Evolutionary conservation across 352 stramenopile genomes (phyloP), one percentile per base, ranked within the genome.

Genomic region (Pythium oligandrum): DNA sequence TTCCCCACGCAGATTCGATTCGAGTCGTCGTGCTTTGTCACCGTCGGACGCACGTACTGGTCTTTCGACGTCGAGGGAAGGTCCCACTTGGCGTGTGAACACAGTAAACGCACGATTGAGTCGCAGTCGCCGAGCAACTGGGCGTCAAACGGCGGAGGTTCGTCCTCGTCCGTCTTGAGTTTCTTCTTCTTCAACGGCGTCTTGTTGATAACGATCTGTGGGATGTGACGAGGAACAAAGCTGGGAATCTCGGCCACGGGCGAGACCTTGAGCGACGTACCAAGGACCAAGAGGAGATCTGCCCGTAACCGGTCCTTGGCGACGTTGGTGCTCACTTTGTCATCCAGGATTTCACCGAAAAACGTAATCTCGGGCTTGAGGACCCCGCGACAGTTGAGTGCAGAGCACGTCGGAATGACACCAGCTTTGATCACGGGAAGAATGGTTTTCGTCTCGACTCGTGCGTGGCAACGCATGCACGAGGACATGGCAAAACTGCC

Each of bases 361-460:
- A 99, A 99, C 5, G 93, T 98, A 49, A 99, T 97, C 53, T 97
- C 88, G 0, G 96, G 96, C 74, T 99, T 99, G 34, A 98, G 64
- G 2, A 99, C 78, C 26, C 96, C 96, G 3, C 86, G 79, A 48
- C 93, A 98, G 38, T 88, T 70, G 5, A 66, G 55, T 9, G 70
- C 64, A 2, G 67, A 76, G 31, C 70, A 79, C 46, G 88, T 93
- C 0, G 80, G 78, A 36, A 93, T 85, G n/a, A 84, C 68, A 4
- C 87, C 71, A 0, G 77, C 78, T 40, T 86, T 73, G 57, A 95
- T 95, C 4, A 89, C 81, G 4, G 77, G 56, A 62, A 95, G 77
- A 6, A 93, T 59, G 30, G 54, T 57, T 48, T 56, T 72, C 52
- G 62, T 88, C 6, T 36, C 63, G 44, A 84, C 78, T 45, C 70